Percentiles rank a stretch among this genome's conserved stretches.
Evolutionary conservation across 1,139 yeast genomes (phyloP).

Genomic region (Geotrichum citri-aurantii): DNA sequence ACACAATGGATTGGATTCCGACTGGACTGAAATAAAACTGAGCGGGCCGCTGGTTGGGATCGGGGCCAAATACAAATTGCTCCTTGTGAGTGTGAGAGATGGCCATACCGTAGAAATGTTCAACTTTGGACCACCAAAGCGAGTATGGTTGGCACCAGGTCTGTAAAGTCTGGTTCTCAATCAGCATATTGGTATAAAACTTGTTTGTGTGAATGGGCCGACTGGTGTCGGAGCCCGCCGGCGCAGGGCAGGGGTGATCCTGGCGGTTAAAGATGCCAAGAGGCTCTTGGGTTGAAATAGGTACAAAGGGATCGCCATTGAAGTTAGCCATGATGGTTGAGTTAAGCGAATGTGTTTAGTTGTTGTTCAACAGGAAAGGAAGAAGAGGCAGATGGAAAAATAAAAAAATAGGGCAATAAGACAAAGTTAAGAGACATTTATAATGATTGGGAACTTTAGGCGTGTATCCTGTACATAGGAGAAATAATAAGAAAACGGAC

Average conservation of each 20-base stretch:
- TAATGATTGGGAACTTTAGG: background rate
- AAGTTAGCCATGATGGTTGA: conserved; percentile 15
- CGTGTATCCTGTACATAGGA: background rate
- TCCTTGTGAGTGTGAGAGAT: conserved; percentile 56
- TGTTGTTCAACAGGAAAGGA: background rate
- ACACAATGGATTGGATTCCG: conserved; percentile 36
- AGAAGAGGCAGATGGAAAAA: background rate
- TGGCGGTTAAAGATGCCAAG: conserved; percentile 46
- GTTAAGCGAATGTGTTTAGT: conserved; percentile 30
- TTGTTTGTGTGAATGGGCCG: conserved; percentile 71
- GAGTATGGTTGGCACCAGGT: conserved; percentile 84
- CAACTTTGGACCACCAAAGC: conserved; percentile 52
- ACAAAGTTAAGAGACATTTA: background rate
- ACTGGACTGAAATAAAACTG: conserved; percentile 38
- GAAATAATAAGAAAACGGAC: no score
- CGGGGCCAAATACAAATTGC: conserved; percentile 64
- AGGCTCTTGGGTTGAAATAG: conserved; percentile 45
- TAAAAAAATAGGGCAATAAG: background rate
- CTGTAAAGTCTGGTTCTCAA: conserved; percentile 57
- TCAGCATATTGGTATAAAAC: conserved; percentile 71
- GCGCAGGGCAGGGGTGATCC: conserved; percentile 43
- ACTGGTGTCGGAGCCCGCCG: conserved; percentile 35
- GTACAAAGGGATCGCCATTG: conserved; percentile 24
- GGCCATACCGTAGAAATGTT: conserved; percentile 51
- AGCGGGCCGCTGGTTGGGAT: conserved; percentile 32